Conservation (phyloP, 139 green algal species). For the Deuterostichococcus epilithicus region DNA sequence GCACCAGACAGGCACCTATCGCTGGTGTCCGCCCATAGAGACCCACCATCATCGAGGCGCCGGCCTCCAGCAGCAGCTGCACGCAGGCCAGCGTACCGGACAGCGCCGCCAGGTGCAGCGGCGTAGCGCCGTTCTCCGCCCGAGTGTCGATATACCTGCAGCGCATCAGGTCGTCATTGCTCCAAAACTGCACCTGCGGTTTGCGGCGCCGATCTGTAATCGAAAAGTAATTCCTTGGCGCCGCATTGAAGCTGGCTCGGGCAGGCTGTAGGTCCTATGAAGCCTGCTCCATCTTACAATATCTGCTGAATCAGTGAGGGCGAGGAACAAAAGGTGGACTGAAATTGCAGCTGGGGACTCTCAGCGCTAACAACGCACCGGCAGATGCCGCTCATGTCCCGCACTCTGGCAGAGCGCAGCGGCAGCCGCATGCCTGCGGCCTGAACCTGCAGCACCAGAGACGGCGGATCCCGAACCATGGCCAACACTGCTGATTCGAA, state of each 20-base stretch:
- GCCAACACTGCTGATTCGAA: no score
- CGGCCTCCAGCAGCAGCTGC: constrained; percentile 33
- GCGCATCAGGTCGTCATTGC: background rate
- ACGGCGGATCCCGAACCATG: no score
- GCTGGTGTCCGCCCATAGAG: background rate
- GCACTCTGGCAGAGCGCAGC: constrained; percentile 32
- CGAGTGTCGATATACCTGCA: constrained; percentile 49
- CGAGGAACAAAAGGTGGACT: no score
- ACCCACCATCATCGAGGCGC: constrained; percentile 48
- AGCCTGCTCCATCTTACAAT: no score
- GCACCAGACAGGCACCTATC: background rate
- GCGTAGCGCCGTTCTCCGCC: constrained; percentile 44
- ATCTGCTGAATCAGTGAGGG: no score
- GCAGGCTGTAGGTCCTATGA: no score
- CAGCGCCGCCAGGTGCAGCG: constrained; percentile 49
- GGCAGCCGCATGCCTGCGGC: background rate
- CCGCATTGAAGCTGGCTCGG: no score
- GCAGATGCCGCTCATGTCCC: constrained; percentile 42
- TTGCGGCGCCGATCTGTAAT: background rate
- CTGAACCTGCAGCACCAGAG: background rate
- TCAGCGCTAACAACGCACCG: constrained; percentile 12
- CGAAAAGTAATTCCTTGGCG: no score
- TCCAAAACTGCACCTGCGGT: background rate
- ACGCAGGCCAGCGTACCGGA: constrained; percentile 39
- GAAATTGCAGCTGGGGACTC: background rate